Conservation (phyloP, 371 early-diverging fungal genomes). For the Funneliformis caledonium region DNA sequence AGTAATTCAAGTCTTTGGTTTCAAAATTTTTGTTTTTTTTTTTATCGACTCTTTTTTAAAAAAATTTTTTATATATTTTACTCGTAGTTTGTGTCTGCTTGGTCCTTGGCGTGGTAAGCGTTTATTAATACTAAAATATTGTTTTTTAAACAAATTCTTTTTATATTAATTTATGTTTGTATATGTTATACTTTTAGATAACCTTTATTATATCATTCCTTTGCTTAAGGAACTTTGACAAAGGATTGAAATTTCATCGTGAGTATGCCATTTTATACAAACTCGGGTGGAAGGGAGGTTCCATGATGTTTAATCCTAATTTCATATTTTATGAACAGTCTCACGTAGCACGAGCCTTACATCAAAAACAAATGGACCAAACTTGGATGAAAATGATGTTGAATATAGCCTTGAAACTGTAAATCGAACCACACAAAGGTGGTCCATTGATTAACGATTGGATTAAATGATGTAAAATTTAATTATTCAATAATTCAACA, state of each 20-base stretch:
- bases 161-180: neutral
- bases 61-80: slow-evolving; percentile 1
- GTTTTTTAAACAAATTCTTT: neutral
- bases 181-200: slow-evolving; percentile 39
- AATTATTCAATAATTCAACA: too few species aligned
- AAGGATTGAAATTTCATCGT: slow-evolving; percentile 71
- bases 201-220: slow-evolving; percentile 69
- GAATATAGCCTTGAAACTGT: slow-evolving; percentile 16
- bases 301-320: too few species aligned
- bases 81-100: slow-evolving; percentile 65
- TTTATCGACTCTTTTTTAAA: slow-evolving; percentile 33
- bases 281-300: too few species aligned
- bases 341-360: neutral
- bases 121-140: slow-evolving; percentile 42
- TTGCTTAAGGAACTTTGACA: slow-evolving; percentile 83
- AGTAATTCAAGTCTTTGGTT: slow-evolving; percentile 33
- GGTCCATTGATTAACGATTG: slow-evolving; percentile 21
- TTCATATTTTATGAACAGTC: neutral
- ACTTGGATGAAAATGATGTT: neutral
- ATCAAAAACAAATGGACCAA: neutral
- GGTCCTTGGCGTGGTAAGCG: slow-evolving; percentile 56
- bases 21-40: slow-evolving; percentile 67
- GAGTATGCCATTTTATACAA: slow-evolving; percentile 20
- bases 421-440: slow-evolving; percentile 2
- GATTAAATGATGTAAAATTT: too few species aligned